phyloP scores from a whole-genome alignment of 164 flowering plant species.

The Chimonanthus salicifolius region DNA sequence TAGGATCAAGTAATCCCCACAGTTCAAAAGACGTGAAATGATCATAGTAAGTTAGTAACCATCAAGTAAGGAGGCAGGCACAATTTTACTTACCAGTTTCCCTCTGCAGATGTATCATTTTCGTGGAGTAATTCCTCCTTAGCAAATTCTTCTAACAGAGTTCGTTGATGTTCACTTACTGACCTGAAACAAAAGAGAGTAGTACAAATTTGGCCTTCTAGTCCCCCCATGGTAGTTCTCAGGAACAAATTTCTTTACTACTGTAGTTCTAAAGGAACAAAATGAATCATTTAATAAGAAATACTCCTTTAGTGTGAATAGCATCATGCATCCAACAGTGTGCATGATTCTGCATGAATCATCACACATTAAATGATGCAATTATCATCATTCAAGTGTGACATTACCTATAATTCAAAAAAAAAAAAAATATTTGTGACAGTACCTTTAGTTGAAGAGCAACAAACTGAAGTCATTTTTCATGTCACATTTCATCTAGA shows the following conservation, averaged over 20 bases:
- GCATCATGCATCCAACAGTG: too few relatives aligned
- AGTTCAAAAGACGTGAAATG: background rate
- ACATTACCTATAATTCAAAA: too few relatives aligned
- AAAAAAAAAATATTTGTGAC: too few relatives aligned
- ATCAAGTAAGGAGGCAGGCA: background rate
- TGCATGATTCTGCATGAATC: too few relatives aligned
- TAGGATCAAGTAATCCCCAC: background rate
- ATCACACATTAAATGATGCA: too few relatives aligned
- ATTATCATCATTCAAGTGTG: too few relatives aligned
- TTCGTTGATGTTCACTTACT: conserved; percentile 26
- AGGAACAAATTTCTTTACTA: too few relatives aligned
- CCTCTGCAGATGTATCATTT: conserved; percentile 14
- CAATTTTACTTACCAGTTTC: conserved; percentile 20
- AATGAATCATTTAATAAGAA: background rate
- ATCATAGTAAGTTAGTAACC: background rate
- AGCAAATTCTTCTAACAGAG: conserved; percentile 28
- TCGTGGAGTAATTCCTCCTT: conserved; percentile 23
- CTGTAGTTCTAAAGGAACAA: background rate
- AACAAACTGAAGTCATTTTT: too few relatives aligned
- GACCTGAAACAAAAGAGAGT: conserved; percentile 13
- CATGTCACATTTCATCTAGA: too few relatives aligned
- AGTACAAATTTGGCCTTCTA: background rate
- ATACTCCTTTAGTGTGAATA: too few relatives aligned
- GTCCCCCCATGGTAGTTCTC: background rate
- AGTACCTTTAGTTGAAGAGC: too few relatives aligned